Evolutionary conservation across 2,329 filamentous ascomycete genomes (phyloP), one percentile per base, ranked within the genome.

Genomic region (Daldinia sp.): DNA sequence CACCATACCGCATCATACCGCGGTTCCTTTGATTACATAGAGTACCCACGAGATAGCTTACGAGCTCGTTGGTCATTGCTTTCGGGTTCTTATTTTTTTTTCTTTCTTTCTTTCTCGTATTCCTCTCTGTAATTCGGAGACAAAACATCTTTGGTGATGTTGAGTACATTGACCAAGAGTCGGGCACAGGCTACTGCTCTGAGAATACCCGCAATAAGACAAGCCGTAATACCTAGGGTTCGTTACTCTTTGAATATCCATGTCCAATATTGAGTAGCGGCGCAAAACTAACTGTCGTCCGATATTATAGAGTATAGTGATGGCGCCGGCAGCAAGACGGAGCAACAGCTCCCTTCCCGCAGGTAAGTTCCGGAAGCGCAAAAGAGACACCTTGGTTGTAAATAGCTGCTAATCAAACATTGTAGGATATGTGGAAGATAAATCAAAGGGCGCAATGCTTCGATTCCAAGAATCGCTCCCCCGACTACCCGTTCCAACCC

Each of bases 381-480:
- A 13, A 17, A 15, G 32, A 9, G 41, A 5, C 17, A 13, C 9
- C 11, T 25, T 1, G 47, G 9, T n/a, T 35, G 8, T 23, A 13
- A 2, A n/a, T 23, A 19, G 21, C 50, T 23, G 43, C 56, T 67
- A 49, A 64, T 56, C 48, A 47, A 29, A 55, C n/a, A 30, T 13
- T 34, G 7, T 72, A 92, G 91, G 89, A 71, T 94, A 95, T 80
- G 87, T 84, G 73, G 92, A 95, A 80, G 91, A 95, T 78, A 83
- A 84, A 72, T 88, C 87, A 72, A 94, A 93, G 77, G 91, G 91
- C 55, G 82, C 87, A 47, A 95, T 92, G 90, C 83, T 95, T 70
- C 87, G 92, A 70, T 96, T 91, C 77, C 91, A 96, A 76, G 91
- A 94, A 34, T 94, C 91, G n/a, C 85, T 96, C 29, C 92, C 92